Conservation (phyloP, 1,284 basidiomycete species). For the Irpex rosettiformis region DNA sequence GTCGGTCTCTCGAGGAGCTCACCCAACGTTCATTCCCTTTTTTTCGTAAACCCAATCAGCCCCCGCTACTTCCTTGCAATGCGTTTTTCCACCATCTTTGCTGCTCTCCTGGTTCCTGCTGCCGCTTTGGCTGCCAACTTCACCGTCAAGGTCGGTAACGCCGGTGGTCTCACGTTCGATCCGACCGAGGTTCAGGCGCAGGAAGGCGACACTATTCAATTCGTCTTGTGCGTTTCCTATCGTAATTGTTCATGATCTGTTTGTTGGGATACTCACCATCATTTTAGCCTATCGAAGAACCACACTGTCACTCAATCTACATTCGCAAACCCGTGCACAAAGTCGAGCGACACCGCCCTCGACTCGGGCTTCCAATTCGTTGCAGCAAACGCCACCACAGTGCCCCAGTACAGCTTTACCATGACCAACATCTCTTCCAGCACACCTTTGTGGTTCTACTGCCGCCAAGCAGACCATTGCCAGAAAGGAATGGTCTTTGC, state of each 20-base stretch:
- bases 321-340: slow-evolving; percentile 44
- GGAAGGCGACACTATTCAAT: slow-evolving; percentile 49
- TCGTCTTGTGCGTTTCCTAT: slow-evolving; percentile 44
- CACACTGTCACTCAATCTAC: slow-evolving; percentile 57
- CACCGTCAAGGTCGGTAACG: slow-evolving; percentile 45
- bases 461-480: slow-evolving; percentile 36
- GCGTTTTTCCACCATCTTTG: slow-evolving; percentile 44
- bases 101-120: slow-evolving; percentile 40
- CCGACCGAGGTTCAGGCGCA: slow-evolving; percentile 45
- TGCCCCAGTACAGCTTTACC: slow-evolving; percentile 33
- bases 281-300: slow-evolving; percentile 32
- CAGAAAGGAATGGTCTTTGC: slow-evolving; percentile 39
- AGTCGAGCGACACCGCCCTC: slow-evolving; percentile 34
- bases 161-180: slow-evolving; percentile 38
- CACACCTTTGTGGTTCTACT: slow-evolving; percentile 40
- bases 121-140: slow-evolving; percentile 35
- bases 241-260: background rate
- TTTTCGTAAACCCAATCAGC: background rate
- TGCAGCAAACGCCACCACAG: slow-evolving; percentile 22
- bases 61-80: slow-evolving; percentile 35
- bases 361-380: slow-evolving; percentile 41
- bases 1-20: background rate
- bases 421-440: slow-evolving; percentile 32
- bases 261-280: slow-evolving; percentile 3
- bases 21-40: background rate